Evolutionary conservation across 768 basidiomycete species (phyloP).

Genomic region (Serendipita indica): DNA sequence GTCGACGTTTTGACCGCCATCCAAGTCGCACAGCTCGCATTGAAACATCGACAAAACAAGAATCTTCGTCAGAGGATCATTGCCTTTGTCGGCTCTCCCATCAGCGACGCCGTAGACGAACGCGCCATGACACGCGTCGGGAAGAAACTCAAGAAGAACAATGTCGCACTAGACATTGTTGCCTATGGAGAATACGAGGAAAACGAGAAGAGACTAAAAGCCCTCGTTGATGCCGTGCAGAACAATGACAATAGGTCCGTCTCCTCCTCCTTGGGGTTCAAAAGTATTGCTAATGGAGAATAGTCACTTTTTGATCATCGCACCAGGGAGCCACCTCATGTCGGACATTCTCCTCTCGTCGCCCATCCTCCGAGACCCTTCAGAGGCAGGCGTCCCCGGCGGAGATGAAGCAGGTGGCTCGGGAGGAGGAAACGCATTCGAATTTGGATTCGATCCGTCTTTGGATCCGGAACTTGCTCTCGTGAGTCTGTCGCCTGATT

Average conservation of each 20-base stretch:
- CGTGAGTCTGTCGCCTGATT: constrained; percentile 33
- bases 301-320: constrained; percentile 70
- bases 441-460: constrained; percentile 88
- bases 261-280: neutral
- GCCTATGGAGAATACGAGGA: constrained; percentile 62
- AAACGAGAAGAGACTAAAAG: constrained; percentile 48
- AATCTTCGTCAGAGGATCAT: constrained; percentile 92
- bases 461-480: constrained; percentile 94
- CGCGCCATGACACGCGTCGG: constrained; percentile 75
- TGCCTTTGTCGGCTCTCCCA: constrained; percentile 82
- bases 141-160: constrained; percentile 98
- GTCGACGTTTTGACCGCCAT: constrained; percentile 85
- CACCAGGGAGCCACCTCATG: constrained; percentile 59
- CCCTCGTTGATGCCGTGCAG: constrained; percentile 70
- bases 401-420: constrained; percentile 35
- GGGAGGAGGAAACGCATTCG: constrained; percentile 41
- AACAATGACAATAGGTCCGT: constrained; percentile 79
- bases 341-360: constrained; percentile 74
- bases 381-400: constrained; percentile 28
- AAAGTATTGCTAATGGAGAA: neutral
- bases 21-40: constrained; percentile 83
- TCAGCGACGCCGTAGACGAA: constrained; percentile 59
- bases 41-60: constrained; percentile 98
- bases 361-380: constrained; percentile 42
- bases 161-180: constrained; percentile 86